These are phyloP conservation scores for Cryptosporidium muris DNA, from an alignment of 169 alveolate species.

Conservation along the genomic window DNA sequence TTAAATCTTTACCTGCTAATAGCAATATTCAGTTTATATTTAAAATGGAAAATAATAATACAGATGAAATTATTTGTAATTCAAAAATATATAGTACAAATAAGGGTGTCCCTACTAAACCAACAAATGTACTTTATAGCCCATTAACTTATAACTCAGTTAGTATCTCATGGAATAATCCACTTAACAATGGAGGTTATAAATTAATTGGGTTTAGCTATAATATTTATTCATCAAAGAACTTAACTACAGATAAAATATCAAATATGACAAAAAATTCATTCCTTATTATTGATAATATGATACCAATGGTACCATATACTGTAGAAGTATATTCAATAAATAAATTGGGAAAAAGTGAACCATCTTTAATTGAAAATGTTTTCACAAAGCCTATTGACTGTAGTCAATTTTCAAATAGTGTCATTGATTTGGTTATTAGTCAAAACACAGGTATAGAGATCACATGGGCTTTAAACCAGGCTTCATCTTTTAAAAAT, in stretches of 20 bases:
- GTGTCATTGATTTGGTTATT: neutral
- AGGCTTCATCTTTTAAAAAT: neutral
- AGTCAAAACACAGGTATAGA: neutral
- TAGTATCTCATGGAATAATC: conserved; percentile 23
- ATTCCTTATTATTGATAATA: conserved; percentile 23
- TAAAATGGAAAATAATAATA: conserved; percentile 8
- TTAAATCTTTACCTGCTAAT: conserved; percentile 19
- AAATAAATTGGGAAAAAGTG: conserved; percentile 44
- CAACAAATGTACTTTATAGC: conserved; percentile 10
- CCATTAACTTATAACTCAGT: conserved; percentile 42
- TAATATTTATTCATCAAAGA: conserved; percentile 9
- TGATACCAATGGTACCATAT: conserved; percentile 14
- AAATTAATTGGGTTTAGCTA: conserved; percentile 8
- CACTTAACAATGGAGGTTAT: conserved; percentile 29
- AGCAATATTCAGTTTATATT: conserved; percentile 3
- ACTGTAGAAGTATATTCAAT: conserved; percentile 16
- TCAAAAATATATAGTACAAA: conserved; percentile 20
- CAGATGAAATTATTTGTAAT: conserved; percentile 26
- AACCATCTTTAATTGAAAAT: conserved; percentile 1
- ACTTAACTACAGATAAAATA: conserved; percentile 3
- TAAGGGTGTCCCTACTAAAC: conserved; percentile 43
- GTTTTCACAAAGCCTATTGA: neutral
- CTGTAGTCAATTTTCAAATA: neutral
- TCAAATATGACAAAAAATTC: neutral
- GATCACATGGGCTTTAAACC: conserved; percentile 12